phyloP scores from a whole-genome alignment of 2,329 filamentous ascomycete genomes.

The Celoporthe dispersa region DNA sequence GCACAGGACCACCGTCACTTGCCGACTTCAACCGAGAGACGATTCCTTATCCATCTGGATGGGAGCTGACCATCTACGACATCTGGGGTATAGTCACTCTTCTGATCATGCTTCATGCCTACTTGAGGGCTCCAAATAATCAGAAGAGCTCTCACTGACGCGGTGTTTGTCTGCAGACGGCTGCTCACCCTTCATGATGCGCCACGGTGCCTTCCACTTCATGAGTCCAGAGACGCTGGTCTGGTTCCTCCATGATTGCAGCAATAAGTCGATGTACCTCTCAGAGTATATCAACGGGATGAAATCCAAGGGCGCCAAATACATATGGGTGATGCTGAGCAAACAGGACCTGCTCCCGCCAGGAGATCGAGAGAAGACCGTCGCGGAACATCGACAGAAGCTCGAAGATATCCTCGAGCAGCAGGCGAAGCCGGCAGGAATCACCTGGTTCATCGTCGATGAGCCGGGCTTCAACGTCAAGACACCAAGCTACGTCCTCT shows the following conservation, averaged over 20 bases:
- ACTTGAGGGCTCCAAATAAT: background rate
- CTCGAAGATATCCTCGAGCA: constrained; percentile 7
- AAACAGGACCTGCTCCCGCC: constrained; percentile 38
- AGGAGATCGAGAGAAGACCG: constrained; percentile 29
- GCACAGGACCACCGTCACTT: background rate
- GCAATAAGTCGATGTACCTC: background rate
- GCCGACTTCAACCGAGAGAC: background rate
- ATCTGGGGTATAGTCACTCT: background rate
- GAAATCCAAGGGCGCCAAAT: constrained; percentile 5
- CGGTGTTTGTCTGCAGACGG: background rate
- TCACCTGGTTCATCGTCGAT: constrained; percentile 33
- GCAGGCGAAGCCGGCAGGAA: constrained; percentile 21
- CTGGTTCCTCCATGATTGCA: constrained; percentile 5
- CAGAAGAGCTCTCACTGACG: background rate
- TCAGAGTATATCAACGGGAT: background rate
- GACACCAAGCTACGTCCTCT: background rate
- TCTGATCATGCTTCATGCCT: too few relatives aligned
- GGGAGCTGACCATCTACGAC: constrained; percentile 10
- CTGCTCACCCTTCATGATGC: background rate
- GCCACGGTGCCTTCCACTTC: background rate
- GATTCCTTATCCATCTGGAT: background rate
- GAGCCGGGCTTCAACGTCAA: constrained; percentile 34
- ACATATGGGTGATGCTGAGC: constrained; percentile 40
- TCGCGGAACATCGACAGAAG: constrained; percentile 31
- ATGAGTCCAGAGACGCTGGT: background rate